Evolutionary conservation across 2,329 filamentous ascomycete species (phyloP), one percentile per base, ranked within the genome.

Genomic region (Madurella mycetomatis): DNA sequence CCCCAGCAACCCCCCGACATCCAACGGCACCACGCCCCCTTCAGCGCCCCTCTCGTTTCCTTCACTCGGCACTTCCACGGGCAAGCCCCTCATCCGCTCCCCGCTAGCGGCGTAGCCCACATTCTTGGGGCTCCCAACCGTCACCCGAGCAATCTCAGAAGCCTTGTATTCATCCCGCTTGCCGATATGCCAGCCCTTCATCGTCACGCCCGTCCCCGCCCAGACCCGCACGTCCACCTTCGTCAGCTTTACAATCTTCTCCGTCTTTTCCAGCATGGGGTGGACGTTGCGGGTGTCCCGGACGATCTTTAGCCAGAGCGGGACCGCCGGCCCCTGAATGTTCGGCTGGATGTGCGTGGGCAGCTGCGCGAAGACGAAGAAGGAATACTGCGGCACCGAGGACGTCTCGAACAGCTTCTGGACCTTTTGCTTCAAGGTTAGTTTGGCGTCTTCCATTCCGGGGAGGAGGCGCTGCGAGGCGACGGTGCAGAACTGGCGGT

Each of bases 401-500:
- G 45, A 34, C 18, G 49, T 44, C 18, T 46, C n/a, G 45, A 56
- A 49, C 13, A 52, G 15, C 45, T 56, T 52, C n/a, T n/a, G 12
- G 9, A 41, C 44, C 32, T 41, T 45, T 31, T 56, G 44, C 18
- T 16, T 37, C n/a, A 56, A 41, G 1, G 40, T 41, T 8, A 56
- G 41, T 4, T 47, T 32, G 17, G 54, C 49, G 31, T 56, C 42
- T 3, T 46, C 49, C 49, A 52, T 52, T 12, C 54, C 54, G 5
- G 54, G 54, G 16, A 52, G 32, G 16, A 56, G 49, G 16, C 49
- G 49, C 44, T 52, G 45, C 18, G 54, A 45, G 16, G 31, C 9
- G 40, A 49, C 46, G 30, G 25, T 34, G 17, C 16, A 19, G 15
- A n/a, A 2, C 16, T 16, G n/a, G 8, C 42, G 40, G 18, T 25